Evolutionary conservation across 495 filamentous ascomycete genomes (phyloP), one percentile per base, ranked within the genome.

Genomic region (Penicillium waksmanii): DNA sequence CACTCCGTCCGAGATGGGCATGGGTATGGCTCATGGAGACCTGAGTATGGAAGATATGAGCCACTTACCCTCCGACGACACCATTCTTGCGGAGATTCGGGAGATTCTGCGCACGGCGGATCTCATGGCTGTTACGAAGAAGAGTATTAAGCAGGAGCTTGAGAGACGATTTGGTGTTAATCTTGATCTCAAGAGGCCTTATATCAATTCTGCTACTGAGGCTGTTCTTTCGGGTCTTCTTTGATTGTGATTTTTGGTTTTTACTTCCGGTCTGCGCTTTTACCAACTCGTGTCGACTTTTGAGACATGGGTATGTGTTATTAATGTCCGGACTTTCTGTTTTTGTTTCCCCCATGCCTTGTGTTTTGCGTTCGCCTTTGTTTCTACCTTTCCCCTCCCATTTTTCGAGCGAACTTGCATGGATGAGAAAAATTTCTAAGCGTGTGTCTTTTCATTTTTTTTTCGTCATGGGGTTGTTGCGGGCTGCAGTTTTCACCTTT

Each of bases 121-220:
- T 78, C 78, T 99, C 66, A 99, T 99, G 95, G 91, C 80, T 10
- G 90, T 98, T 31, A 98, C 96, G 61, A 99, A 99, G 88, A 99
- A 98, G 86, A 91, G 89, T 58, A 89, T 99, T 77, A 97, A 97
- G 82, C 74, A 83, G 58, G 96, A 99, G 75, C 77, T 99, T 57
- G 96, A 99, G 79, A 82, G 83, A 66, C 83, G 93, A 62, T 99
- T 97, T 71, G 89, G 88, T 31, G 85, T 96, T 35, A 80, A 81
- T 47, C 76, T 98, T 53, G 93, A 98, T 70, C 73, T 84, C 53
- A 90, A 86, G 80, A 85, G 91, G 74, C 84, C 89, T 36, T 98
- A 97, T 76, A 96, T 98, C 73, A 96, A 92, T 70, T 93, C 89
- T 74, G 92, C 89, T 58, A 92, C 89, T 53, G 89, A 92, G 73